Conservation (phyloP, 116 monocot species). For the Papilionanthe hybrid region DNA sequence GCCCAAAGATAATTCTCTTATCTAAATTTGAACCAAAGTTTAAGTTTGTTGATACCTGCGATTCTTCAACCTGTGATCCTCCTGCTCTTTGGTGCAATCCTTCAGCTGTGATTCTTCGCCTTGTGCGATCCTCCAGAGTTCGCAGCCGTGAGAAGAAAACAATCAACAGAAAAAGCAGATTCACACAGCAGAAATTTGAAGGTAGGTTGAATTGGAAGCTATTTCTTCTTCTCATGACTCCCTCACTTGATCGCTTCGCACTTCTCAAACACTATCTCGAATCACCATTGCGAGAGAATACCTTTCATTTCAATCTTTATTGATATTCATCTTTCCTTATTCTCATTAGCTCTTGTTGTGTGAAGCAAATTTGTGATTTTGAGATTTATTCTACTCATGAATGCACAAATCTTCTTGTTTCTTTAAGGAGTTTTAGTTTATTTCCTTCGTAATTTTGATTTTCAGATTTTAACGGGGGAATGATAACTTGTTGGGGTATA, state of each 20-base stretch:
- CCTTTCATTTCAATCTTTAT: not conserved
- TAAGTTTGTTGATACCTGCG: too few species aligned
- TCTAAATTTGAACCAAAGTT: too few species aligned
- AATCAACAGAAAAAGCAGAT: too few species aligned
- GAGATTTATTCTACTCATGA: not conserved
- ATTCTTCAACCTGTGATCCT: too few species aligned
- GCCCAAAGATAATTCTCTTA: too few species aligned
- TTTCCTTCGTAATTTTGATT: not conserved
- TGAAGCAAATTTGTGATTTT: not conserved
- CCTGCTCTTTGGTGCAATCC: too few species aligned
- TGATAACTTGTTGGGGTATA: not conserved
- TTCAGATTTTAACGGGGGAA: too few species aligned
- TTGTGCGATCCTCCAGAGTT: too few species aligned
- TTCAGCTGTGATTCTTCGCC: too few species aligned
- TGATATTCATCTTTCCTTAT: not conserved
- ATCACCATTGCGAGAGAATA: not conserved
- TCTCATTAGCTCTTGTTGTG: not conserved
- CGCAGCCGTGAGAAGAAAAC: not conserved
- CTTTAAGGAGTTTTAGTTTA: not conserved
- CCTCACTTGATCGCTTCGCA: not conserved
- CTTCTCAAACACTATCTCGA: not conserved
- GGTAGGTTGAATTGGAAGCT: too few species aligned
- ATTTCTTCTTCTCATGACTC: not conserved
- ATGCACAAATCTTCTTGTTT: not conserved
- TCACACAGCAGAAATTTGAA: too few species aligned